Evolutionary conservation across 495 filamentous ascomycete species (phyloP), one percentile per base, ranked within the genome.

Genomic region (Daldinia concentrica): DNA sequence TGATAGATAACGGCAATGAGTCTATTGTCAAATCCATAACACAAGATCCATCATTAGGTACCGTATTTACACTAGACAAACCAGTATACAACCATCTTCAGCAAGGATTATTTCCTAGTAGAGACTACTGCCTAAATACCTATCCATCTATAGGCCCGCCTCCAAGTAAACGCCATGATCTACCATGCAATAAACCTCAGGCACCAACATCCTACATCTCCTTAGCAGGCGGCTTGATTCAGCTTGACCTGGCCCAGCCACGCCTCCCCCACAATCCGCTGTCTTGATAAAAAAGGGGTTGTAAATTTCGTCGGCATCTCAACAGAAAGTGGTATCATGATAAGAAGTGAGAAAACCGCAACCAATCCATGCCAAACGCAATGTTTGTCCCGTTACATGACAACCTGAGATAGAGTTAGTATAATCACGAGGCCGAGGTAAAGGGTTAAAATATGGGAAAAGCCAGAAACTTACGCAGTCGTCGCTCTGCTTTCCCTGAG

Each of bases 381-480:
- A 37, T 58, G 5, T 22, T 48, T 39, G 52, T 36, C 50, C 14
- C 62, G 36, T 73, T 69, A 73, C 71, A 73, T 73, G 45, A 73
- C 66, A 63, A 73, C 58, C 71, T 73, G 32, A 7, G 30, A 29
- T 68, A 27, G 6, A 54, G 36, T 73, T 52, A 73, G 62, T 17
- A 59, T 12, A 36, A 12, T 36, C 11, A 11, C 14, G 41, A 22
- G 41, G 19, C 19, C 5, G 39, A 2, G n/a, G 19, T 14, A 51
- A 34, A 6, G 9, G n/a, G n/a, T 12, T 3, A 29, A 19, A 62
- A 17, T 3, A 48, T 6, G 1, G 2, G 6, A 27, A 32, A 19
- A 8, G 1, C 19, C 19, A 6, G 57, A 69, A 41, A 86, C 94
- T 88, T 90, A 97, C 95, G 80, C 95, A 99, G 79, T 98, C 95